Evolutionary conservation across 2,329 filamentous ascomycete species (phyloP), one percentile per base, ranked within the genome.

Genomic region (Colletotrichum navitas): DNA sequence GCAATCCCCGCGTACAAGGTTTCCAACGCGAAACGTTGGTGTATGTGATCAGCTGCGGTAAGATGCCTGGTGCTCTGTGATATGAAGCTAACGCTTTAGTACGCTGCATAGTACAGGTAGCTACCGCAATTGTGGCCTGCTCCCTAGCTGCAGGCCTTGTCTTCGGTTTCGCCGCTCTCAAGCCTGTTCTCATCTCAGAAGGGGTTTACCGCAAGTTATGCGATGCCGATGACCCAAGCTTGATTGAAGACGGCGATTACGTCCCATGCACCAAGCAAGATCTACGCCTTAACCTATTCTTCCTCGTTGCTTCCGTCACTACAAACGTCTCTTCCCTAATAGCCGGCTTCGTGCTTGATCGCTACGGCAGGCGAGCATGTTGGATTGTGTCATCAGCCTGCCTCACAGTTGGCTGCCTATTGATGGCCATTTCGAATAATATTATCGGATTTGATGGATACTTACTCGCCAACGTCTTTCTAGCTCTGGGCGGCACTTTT

Each of bases 271-370:
- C 84, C 72, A 88, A 89, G 76, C 71, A 73, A 45, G 71, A 73
- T 10, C 87, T 90, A 59, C 86, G 86, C 68, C 86, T 97, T 65
- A 97, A 97, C 80, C 84, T 97, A 74, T 97, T 97, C 92, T 97
- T 97, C 85, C 96, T 94, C 12, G 88, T 94, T 51, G 94, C 94
- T 12, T 94, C 94, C 16, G 94, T 97, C 12, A 92, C 89, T 7
- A 96, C 94, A 45, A 97, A 97, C 77, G 92, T 97, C 18, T 93
- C 91, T 49, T 94, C 95, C 12, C 86, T 97, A 10, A 93, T 94
- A 2, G 90, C 97, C 11, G 95, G 95, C 54, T 93, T 93, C 2
- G 92, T 97, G 54, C 87, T 97, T 29, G 95, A 97, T 81, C 87
- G 90, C 73, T 95, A 89, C 77, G 95, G 95, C 1, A 94, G 94